Percentiles rank a stretch among this genome's conserved stretches.
phyloP scores from a whole-genome alignment of 192 early-diverging fungal species.

The Chytriomyces sp. region DNA sequence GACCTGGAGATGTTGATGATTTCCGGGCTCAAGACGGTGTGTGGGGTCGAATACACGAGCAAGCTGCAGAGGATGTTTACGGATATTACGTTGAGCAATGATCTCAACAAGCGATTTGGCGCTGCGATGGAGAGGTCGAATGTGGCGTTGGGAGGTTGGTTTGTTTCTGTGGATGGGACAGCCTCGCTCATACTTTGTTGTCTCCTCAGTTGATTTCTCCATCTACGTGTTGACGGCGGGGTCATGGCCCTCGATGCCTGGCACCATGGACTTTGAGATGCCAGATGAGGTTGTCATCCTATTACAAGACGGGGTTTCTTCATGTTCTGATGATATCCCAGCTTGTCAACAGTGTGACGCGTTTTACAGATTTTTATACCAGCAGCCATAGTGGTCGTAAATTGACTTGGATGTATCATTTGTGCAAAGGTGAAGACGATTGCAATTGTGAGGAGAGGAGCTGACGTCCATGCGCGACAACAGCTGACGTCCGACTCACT shows the following conservation, averaged over 20 bases:
- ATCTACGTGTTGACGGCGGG: constrained; percentile 78
- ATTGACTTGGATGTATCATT: constrained; percentile 80
- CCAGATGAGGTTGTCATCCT: constrained; percentile 42
- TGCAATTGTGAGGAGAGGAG: neutral
- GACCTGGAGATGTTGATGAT: constrained; percentile 84
- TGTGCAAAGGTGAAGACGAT: constrained; percentile 61
- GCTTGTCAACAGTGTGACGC: constrained; percentile 68
- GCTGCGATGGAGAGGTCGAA: constrained; percentile 44
- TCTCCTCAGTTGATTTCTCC: constrained; percentile 62
- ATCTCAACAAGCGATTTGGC: constrained; percentile 60
- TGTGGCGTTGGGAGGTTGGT: constrained; percentile 55
- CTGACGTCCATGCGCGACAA: neutral
- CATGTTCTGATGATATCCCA: constrained; percentile 2
- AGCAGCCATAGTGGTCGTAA: constrained; percentile 73
- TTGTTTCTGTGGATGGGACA: constrained; percentile 1
- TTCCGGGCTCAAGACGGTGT: constrained; percentile 74
- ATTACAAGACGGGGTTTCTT: neutral
- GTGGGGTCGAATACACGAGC: constrained; percentile 83
- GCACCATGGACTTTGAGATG: constrained; percentile 36
- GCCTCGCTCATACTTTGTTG: neutral
- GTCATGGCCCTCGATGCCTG: constrained; percentile 71
- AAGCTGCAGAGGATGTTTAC: constrained; percentile 89
- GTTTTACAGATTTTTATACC: constrained; percentile 75
- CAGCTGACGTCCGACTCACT: constrained; percentile 63
- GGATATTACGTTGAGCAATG: constrained; percentile 76